These are phyloP conservation scores for Salix exigua DNA, from an alignment of 345 rosid species.

Conservation along the genomic window DNA sequence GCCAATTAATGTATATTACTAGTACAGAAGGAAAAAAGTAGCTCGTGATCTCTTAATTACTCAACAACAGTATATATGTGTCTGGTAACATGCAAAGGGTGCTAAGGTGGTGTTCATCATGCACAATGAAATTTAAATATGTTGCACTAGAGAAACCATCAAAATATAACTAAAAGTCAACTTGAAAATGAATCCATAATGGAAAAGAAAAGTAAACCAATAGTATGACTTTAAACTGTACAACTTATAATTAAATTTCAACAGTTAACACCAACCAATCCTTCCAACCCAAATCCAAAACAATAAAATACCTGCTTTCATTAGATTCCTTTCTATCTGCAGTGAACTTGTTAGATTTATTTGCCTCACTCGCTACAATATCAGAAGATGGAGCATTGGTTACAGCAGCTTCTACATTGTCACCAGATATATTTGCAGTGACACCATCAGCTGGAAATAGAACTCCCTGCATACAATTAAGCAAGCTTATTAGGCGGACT, in stretches of 20 bases:
- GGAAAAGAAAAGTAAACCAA: not conserved
- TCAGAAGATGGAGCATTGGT: constrained; percentile 28
- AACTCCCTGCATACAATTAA: constrained; percentile 47
- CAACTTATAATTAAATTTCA: not conserved
- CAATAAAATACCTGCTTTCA: constrained; percentile 43
- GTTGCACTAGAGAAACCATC: not conserved
- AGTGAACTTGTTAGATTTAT: constrained; percentile 15
- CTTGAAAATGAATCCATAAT: not conserved
- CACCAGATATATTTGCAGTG: constrained; percentile 35
- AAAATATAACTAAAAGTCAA: not conserved
- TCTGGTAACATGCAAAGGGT: not conserved
- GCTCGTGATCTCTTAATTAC: not conserved
- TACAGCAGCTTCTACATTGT: constrained; percentile 39
- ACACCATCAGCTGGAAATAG: constrained; percentile 47
- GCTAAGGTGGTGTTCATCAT: not conserved
- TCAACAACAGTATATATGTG: not conserved
- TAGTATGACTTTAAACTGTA: not conserved
- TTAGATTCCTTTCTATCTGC: constrained; percentile 30
- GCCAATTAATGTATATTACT: not conserved
- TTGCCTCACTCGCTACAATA: constrained; percentile 15
- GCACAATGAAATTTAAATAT: not conserved
- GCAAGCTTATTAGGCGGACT: constrained; percentile 11
- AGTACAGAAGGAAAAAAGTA: not conserved
- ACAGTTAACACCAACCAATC: not conserved
- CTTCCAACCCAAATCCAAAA: not conserved